phyloP scores from a whole-genome alignment of 768 basidiomycete species.

The Leccinum boreale region DNA sequence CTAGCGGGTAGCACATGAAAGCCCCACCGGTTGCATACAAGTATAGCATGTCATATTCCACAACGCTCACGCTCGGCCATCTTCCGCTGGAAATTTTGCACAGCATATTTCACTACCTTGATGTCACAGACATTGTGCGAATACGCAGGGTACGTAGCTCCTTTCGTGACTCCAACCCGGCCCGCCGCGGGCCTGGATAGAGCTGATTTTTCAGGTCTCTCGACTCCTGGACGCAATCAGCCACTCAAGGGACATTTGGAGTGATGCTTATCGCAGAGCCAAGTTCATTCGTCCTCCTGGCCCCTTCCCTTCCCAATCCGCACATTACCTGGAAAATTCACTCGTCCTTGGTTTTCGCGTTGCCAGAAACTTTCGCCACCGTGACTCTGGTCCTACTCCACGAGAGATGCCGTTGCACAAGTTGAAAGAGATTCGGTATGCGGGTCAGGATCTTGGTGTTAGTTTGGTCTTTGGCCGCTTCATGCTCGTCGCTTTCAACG shows the following conservation, averaged over 20 bases:
- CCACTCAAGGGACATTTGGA: conserved; percentile 14
- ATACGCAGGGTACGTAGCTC: conserved; percentile 16
- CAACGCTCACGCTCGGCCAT: too few relatives aligned
- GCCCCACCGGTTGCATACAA: too few relatives aligned
- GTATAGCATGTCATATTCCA: too few relatives aligned
- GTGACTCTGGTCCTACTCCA: not conserved
- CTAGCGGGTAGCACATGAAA: not conserved
- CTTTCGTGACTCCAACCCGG: not conserved
- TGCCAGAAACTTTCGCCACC: not conserved
- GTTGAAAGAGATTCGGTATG: conserved; percentile 7
- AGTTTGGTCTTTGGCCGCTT: conserved; percentile 5
- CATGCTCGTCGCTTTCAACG: conserved; percentile 10
- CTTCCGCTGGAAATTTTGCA: not conserved
- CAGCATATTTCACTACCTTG: not conserved
- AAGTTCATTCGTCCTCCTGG: conserved; percentile 17
- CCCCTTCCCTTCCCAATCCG: conserved; percentile 13
- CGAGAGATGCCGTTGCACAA: not conserved
- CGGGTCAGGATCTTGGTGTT: not conserved
- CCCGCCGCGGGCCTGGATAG: not conserved
- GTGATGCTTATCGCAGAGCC: conserved; percentile 10
- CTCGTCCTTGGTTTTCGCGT: conserved; percentile 11
- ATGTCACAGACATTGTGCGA: conserved; percentile 15
- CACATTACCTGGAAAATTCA: conserved; percentile 10
- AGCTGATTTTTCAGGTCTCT: conserved; percentile 7
- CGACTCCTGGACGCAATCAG: conserved; percentile 5